Evolutionary conservation across 2,329 filamentous ascomycete genomes (phyloP).

Genomic region (Monilinia fructicola): DNA sequence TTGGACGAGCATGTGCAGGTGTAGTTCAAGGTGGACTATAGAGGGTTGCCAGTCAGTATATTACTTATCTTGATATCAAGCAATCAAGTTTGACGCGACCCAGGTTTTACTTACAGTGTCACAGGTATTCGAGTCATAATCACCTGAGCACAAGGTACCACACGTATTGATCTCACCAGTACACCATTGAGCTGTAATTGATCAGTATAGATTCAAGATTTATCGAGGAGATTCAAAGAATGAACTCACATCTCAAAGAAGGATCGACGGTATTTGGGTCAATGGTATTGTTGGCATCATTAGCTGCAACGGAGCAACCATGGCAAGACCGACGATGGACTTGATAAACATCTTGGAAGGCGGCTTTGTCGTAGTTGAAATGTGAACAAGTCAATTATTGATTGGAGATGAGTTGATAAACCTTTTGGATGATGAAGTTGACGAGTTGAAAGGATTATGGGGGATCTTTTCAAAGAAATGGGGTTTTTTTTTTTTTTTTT

Average conservation of each 20-base stretch:
- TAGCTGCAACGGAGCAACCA: slow-evolving; percentile 33
- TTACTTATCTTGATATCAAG: slow-evolving; percentile 18
- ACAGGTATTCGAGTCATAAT: slow-evolving; percentile 52
- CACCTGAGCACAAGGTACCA: slow-evolving; percentile 56
- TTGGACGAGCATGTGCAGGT: slow-evolving; percentile 56
- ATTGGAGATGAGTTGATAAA: too few relatives aligned
- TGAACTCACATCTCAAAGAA: slow-evolving; percentile 32
- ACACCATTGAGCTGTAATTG: slow-evolving; percentile 54
- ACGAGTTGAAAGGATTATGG: background rate
- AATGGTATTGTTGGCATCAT: slow-evolving; percentile 34
- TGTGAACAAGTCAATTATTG: too few relatives aligned
- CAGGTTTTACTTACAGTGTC: slow-evolving; percentile 50
- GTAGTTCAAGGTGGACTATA: slow-evolving; percentile 51
- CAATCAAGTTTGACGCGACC: background rate
- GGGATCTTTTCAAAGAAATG: background rate
- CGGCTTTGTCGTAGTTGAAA: background rate
- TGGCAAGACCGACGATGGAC: slow-evolving; percentile 34
- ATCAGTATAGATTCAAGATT: slow-evolving; percentile 26
- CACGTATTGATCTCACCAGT: slow-evolving; percentile 58
- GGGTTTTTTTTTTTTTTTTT: too few relatives aligned
- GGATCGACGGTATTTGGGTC: slow-evolving; percentile 29
- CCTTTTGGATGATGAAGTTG: background rate
- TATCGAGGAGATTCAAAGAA: background rate
- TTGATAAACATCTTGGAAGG: slow-evolving; percentile 37
- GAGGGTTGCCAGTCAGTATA: background rate